A percentile compares a stretch with the other conserved stretches of the same genome.
Evolutionary conservation across 1,284 basidiomycete genomes (phyloP).

Genomic region (Ceratobasidium sp.): DNA sequence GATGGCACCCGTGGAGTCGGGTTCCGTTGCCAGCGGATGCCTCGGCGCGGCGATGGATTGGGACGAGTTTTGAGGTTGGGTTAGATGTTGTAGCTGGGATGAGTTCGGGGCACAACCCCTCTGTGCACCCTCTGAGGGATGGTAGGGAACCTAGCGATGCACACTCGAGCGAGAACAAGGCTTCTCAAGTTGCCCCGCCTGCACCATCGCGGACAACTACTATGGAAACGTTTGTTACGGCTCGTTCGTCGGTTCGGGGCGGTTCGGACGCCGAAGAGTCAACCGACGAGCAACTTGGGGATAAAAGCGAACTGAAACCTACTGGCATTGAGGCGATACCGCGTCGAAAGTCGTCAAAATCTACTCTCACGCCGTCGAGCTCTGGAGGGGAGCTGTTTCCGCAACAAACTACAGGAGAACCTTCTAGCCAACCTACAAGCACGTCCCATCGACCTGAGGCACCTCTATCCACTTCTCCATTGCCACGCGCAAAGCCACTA

Average conservation of each 20-base stretch:
- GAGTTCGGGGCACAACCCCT: background rate
- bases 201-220: conserved; percentile 29
- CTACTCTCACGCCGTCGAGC: background rate
- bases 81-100: conserved; percentile 64
- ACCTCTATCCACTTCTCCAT: background rate
- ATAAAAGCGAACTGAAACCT: background rate
- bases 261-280: conserved; percentile 24
- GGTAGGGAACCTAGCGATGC: background rate
- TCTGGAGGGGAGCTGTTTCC: background rate
- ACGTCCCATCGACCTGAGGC: conserved; percentile 15
- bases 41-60: conserved; percentile 67
- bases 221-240: conserved; percentile 39
- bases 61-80: conserved; percentile 81
- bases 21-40: conserved; percentile 40
- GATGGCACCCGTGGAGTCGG: conserved; percentile 31
- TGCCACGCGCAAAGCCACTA: background rate
- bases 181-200: background rate
- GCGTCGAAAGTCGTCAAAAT: conserved; percentile 22
- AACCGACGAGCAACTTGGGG: background rate
- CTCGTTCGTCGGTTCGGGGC: background rate
- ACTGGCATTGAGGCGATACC: background rate
- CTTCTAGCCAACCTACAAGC: conserved; percentile 16
- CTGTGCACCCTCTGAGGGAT: conserved; percentile 17
- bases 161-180: background rate
- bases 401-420: background rate